Percentiles rank a stretch among this genome's conserved stretches.
These are phyloP conservation scores for Stagonosporopsis tanaceti DNA, from an alignment of 2,329 filamentous ascomycete genomes.

Conservation along the genomic window DNA sequence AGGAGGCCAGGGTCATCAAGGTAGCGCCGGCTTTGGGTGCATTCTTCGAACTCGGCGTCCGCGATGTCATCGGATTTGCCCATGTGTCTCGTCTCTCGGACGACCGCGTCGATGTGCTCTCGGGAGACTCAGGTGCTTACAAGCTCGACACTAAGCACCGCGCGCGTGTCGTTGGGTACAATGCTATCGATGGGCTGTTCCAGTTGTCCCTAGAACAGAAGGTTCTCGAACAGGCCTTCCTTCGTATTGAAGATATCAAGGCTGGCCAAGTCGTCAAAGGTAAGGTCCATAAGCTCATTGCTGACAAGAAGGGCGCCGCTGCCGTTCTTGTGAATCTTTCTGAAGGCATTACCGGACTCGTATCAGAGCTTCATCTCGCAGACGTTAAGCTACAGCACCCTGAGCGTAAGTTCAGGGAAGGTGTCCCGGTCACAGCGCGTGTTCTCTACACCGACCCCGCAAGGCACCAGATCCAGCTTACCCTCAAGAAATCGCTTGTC, in stretches of 20 bases:
- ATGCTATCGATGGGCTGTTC: conserved; percentile 83
- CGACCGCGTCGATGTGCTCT: conserved; percentile 84
- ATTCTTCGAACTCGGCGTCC: conserved; percentile 75
- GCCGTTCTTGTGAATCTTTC: conserved; percentile 85
- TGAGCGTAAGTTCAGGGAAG: conserved; percentile 94
- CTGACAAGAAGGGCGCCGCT: conserved; percentile 78
- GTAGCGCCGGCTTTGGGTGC: conserved; percentile 83
- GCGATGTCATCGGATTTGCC: conserved; percentile 81
- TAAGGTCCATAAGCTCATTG: conserved; percentile 82
- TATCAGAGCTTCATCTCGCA: conserved; percentile 86
- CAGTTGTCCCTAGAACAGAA: conserved; percentile 83
- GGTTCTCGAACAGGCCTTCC: conserved; percentile 84
- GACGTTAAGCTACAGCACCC: conserved; percentile 89
- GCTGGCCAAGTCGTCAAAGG: conserved; percentile 83
- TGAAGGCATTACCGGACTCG: conserved; percentile 87
- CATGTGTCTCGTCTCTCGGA: conserved; percentile 95
- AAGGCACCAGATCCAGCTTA: conserved; percentile 83
- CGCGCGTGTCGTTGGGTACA: conserved; percentile 86
- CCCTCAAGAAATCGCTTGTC: conserved; percentile 91
- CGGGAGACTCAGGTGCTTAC: conserved; percentile 78
- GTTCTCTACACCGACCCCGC: conserved; percentile 80
- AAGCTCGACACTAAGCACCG: conserved; percentile 80
- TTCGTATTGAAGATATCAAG: conserved; percentile 89
- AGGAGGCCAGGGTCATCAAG: conserved; percentile 79
- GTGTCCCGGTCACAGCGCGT: conserved; percentile 81